Evolutionary conservation across 352 stramenopile species (phyloP).

Genomic region (Phytophthora fragariae): DNA sequence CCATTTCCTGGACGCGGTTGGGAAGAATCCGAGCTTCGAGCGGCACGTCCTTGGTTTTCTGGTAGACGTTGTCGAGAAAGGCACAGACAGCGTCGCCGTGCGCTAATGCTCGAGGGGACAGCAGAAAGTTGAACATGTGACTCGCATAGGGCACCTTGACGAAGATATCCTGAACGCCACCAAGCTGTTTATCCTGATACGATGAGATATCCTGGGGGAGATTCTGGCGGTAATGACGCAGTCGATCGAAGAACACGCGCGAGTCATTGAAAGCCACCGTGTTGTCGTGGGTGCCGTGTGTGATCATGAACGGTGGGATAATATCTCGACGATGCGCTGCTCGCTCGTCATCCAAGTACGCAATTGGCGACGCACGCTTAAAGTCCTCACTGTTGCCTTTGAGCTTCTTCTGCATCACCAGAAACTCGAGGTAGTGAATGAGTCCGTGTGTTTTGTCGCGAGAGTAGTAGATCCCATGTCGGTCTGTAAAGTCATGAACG

Average conservation of each 20-base stretch:
- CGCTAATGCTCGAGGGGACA: slow-evolving; percentile 62
- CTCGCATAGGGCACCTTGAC: slow-evolving; percentile 57
- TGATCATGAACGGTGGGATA: slow-evolving; percentile 69
- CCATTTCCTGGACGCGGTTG: slow-evolving; percentile 4
- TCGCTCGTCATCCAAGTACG: slow-evolving; percentile 47
- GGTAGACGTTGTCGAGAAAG: slow-evolving; percentile 65
- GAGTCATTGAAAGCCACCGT: slow-evolving; percentile 67
- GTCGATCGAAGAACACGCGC: slow-evolving; percentile 60
- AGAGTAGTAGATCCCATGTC: slow-evolving; percentile 61
- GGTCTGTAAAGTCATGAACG: slow-evolving; percentile 68
- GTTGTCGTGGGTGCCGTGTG: slow-evolving; percentile 68
- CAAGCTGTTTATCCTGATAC: slow-evolving; percentile 36
- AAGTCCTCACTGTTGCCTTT: slow-evolving; percentile 56
- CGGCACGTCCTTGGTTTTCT: slow-evolving; percentile 50
- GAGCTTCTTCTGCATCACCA: slow-evolving; percentile 71
- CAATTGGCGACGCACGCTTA: slow-evolving; percentile 59
- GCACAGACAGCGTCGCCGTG: slow-evolving; percentile 61
- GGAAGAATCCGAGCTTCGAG: slow-evolving; percentile 37
- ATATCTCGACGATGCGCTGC: slow-evolving; percentile 21
- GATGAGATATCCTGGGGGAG: slow-evolving; percentile 28
- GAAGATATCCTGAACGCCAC: slow-evolving; percentile 61
- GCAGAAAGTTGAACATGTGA: slow-evolving; percentile 73
- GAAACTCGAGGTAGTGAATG: slow-evolving; percentile 59
- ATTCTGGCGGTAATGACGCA: slow-evolving; percentile 47
- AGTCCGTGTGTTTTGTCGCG: slow-evolving; percentile 51